These are phyloP conservation scores for Epichloe coenophiala DNA, from an alignment of 2,329 filamentous ascomycete genomes.

Conservation along the genomic window DNA sequence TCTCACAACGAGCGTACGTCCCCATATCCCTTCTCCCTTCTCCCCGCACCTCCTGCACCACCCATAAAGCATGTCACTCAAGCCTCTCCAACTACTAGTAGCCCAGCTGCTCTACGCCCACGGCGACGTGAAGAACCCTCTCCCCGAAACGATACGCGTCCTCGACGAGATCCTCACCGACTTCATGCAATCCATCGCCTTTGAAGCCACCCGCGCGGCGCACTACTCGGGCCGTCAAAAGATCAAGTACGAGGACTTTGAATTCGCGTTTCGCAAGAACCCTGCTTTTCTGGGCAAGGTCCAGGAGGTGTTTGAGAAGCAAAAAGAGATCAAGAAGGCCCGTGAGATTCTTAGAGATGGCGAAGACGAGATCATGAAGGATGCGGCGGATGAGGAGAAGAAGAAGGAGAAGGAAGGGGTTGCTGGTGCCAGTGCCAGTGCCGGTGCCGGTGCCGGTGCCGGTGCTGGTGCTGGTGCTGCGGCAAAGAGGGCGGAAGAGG, in stretches of 20 bases:
- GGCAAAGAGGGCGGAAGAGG: slow-evolving; percentile 28
- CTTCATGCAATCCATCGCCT: slow-evolving; percentile 88
- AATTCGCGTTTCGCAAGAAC: slow-evolving; percentile 81
- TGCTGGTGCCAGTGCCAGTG: background rate
- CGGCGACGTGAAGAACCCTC: slow-evolving; percentile 63
- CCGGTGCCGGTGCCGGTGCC: background rate
- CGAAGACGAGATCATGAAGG: slow-evolving; percentile 45
- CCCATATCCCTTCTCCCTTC: no score
- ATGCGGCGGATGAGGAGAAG: slow-evolving; percentile 32
- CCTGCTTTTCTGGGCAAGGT: slow-evolving; percentile 78
- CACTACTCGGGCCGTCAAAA: slow-evolving; percentile 83
- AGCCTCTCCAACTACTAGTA: slow-evolving; percentile 31
- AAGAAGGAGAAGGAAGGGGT: slow-evolving; percentile 16
- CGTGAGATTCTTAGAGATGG: slow-evolving; percentile 63
- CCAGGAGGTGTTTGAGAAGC: slow-evolving; percentile 77
- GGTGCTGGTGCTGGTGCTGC: slow-evolving; percentile 3
- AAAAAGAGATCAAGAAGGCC: slow-evolving; percentile 71
- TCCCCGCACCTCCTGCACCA: background rate
- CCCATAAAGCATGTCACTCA: background rate
- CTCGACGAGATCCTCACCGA: slow-evolving; percentile 95
- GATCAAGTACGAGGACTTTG: slow-evolving; percentile 96
- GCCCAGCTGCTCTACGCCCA: slow-evolving; percentile 64
- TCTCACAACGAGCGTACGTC: slow-evolving; percentile 52
- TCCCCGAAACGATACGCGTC: slow-evolving; percentile 71
- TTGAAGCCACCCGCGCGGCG: slow-evolving; percentile 75